phyloP scores from a whole-genome alignment of 768 basidiomycete species.

The Podaxis carcinomalis region DNA sequence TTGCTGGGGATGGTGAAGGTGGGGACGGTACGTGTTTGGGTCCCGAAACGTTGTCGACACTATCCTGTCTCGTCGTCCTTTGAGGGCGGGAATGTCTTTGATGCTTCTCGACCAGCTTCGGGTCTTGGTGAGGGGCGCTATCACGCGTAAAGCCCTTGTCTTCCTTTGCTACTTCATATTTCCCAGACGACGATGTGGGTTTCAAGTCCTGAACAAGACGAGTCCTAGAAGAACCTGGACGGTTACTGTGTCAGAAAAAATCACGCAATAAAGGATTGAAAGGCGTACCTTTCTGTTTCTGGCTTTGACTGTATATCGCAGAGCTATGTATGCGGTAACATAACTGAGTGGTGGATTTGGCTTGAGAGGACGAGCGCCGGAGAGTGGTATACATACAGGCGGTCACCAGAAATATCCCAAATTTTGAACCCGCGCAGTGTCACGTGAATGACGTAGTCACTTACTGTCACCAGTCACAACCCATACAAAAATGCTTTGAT shows the following conservation, averaged over 20 bases:
- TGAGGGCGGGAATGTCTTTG: not conserved
- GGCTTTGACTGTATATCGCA: not conserved
- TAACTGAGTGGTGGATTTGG: not conserved
- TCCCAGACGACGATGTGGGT: not conserved
- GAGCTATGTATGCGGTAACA: not conserved
- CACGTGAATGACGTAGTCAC: not conserved
- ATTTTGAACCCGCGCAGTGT: not conserved
- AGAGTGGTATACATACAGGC: not conserved
- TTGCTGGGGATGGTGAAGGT: not conserved
- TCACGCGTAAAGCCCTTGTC: not conserved
- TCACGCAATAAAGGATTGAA: not conserved
- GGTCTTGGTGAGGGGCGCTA: constrained; percentile 6
- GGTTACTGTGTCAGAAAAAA: not conserved
- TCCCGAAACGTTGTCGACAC: not conserved
- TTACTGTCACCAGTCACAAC: not conserved
- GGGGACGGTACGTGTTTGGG: not conserved
- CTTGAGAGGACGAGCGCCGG: not conserved
- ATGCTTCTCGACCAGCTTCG: not conserved
- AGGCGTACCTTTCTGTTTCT: not conserved
- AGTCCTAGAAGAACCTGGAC: constrained; percentile 5
- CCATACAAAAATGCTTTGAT: not conserved
- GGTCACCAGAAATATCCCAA: not conserved
- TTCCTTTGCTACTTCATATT: constrained; percentile 6
- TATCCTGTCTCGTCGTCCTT: not conserved
- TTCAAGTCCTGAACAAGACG: constrained; percentile 12